Evolutionary conservation across 371 early-diverging fungal species (phyloP), one percentile per base, ranked within the genome.

Genomic region (Mortierella sp.): DNA sequence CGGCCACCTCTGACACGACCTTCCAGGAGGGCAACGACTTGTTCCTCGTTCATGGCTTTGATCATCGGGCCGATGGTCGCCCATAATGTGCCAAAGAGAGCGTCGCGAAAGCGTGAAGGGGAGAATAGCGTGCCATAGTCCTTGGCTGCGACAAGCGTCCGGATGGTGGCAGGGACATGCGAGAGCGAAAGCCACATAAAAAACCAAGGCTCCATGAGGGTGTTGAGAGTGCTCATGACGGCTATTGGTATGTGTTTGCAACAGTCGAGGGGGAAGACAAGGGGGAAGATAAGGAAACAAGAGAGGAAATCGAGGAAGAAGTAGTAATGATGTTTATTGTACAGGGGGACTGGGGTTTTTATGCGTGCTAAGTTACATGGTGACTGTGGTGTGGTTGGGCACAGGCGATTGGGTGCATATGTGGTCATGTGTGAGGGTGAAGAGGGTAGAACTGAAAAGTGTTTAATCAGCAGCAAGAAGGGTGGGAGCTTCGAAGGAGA

Each of bases 101-200:
- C 75, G 35, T 75, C 75, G 49, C 75, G 63, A 63, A 75, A 75
- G 21, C 75, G 65, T 63, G 75, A 63, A 48, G 35, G 63, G 65
- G 75, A 75, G 65, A 75, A 75, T 44, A 75, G 49, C 21, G 75
- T 65, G 46, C 75, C 75, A 75, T 75, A 75, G 48, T 75, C 75
- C 75, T 63, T 75, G 48, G 75, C 75, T 2, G 46, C 63, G 49
- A 75, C 48, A 29, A 75, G 75, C 7, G 75, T 38, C 29, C 21
- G 60, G 49, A 75, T 63, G 65, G 75, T 75, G 35, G 65, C 65
- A 48, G 75, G 75, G 49, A 75, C 24, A 63, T 75, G 75, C 29
- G 29, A 7, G 48, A 75, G 44, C 60, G 65, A 63, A 63, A 75
- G 48, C 75, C 75, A 75, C 75, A 75, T 75, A 11, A 75, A 63